These are phyloP conservation scores for Nemania sp. DNA, from an alignment of 2,329 filamentous ascomycete genomes.

Conservation along the genomic window DNA sequence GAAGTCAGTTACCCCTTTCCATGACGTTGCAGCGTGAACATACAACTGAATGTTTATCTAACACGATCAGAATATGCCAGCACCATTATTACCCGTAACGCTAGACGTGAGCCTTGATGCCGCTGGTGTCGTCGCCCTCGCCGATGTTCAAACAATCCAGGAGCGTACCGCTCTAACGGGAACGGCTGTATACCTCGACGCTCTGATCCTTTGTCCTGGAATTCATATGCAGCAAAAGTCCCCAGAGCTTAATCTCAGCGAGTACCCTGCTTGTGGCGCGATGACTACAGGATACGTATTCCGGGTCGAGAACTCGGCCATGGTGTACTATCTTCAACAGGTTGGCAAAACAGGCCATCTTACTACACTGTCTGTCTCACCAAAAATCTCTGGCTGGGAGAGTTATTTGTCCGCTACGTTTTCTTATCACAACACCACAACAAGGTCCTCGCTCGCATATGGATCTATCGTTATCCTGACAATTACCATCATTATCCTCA, in stretches of 20 bases:
- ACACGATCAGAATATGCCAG: background rate
- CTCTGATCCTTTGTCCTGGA: background rate
- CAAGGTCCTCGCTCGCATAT: no score
- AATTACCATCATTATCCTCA: no score
- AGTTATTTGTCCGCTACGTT: no score
- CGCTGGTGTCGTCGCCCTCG: background rate
- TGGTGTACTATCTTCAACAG: background rate
- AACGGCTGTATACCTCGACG: background rate
- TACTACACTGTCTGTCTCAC: background rate
- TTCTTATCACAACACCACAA: no score
- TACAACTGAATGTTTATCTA: background rate
- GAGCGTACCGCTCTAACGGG: background rate
- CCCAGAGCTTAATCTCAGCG: background rate
- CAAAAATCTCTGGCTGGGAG: no score
- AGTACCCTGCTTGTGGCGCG: background rate
- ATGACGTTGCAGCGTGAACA: background rate
- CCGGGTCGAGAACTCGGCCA: background rate
- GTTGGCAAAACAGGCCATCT: background rate
- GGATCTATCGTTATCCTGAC: no score
- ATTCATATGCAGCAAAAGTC: background rate
- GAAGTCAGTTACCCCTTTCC: no score
- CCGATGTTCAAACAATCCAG: background rate
- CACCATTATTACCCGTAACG: background rate
- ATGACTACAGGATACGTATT: background rate
- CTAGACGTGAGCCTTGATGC: background rate